Conservation (phyloP, 2,329 filamentous ascomycete genomes). For the Cladosporium sp. region DNA sequence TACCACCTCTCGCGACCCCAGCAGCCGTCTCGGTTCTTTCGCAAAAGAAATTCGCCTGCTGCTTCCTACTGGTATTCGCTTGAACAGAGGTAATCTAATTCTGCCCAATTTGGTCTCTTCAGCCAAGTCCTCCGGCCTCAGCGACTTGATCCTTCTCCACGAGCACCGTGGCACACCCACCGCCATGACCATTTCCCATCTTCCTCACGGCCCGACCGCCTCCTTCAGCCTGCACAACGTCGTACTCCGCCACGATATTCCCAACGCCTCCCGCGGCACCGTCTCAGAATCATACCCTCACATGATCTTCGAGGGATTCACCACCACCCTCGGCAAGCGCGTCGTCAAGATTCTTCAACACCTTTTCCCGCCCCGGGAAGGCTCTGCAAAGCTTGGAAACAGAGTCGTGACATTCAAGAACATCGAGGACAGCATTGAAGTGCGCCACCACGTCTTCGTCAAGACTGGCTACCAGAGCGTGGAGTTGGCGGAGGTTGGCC, state of each 20-base stretch:
- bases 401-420: slow-evolving; percentile 92
- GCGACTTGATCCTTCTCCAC: slow-evolving; percentile 81
- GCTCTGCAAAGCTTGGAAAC: slow-evolving; percentile 75
- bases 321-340: slow-evolving; percentile 69
- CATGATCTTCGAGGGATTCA: slow-evolving; percentile 92
- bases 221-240: slow-evolving; percentile 92
- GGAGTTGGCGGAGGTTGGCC: slow-evolving; percentile 83
- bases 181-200: slow-evolving; percentile 78
- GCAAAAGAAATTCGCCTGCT: slow-evolving; percentile 85
- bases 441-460: slow-evolving; percentile 91
- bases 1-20: slow-evolving; percentile 85
- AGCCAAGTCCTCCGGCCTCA: slow-evolving; percentile 73
- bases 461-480: slow-evolving; percentile 86
- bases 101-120: slow-evolving; percentile 79
- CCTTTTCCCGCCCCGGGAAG: slow-evolving; percentile 83
- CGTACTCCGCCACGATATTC: slow-evolving; percentile 86
- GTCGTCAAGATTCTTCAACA: slow-evolving; percentile 91
- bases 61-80: slow-evolving; percentile 75
- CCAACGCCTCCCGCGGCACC: slow-evolving; percentile 77
- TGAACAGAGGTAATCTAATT: slow-evolving; percentile 89
- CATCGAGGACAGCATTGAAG: slow-evolving; percentile 80
- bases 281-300: slow-evolving; percentile 92
- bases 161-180: slow-evolving; percentile 92
- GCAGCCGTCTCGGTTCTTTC: slow-evolving; percentile 78
- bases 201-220: slow-evolving; percentile 81